Conservation (phyloP, 192 early-diverging fungal species). For the Irineochytrium annulatum region DNA sequence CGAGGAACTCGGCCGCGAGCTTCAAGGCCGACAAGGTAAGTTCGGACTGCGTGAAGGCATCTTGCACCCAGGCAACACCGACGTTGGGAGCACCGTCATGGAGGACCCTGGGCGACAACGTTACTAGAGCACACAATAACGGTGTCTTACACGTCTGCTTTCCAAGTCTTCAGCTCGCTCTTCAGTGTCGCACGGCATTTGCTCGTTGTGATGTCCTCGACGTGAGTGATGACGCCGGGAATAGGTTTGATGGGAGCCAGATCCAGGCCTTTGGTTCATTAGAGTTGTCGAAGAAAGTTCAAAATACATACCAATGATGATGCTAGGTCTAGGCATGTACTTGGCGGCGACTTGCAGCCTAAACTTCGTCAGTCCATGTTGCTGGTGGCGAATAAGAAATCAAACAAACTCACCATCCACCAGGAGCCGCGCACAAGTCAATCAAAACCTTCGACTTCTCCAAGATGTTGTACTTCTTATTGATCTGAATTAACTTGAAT, state of each 20-base stretch:
- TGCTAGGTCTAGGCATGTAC: slow-evolving; percentile 95
- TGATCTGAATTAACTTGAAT: slow-evolving; percentile 98
- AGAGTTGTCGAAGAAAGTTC: slow-evolving; percentile 1
- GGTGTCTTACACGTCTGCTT: slow-evolving; percentile 91
- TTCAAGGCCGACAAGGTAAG: slow-evolving; percentile 87
- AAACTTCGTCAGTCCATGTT: slow-evolving; percentile 6
- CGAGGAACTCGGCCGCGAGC: slow-evolving; percentile 89
- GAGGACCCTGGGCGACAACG: slow-evolving; percentile 59
- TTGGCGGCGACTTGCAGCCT: slow-evolving; percentile 93
- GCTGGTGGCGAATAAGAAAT: background rate
- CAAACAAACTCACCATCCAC: slow-evolving; percentile 72
- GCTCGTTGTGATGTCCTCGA: slow-evolving; percentile 94
- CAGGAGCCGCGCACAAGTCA: slow-evolving; percentile 98
- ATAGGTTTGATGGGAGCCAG: slow-evolving; percentile 94
- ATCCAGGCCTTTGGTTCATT: slow-evolving; percentile 64
- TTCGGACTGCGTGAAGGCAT: slow-evolving; percentile 95
- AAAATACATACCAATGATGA: slow-evolving; percentile 68
- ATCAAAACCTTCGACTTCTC: slow-evolving; percentile 82
- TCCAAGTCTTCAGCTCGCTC: slow-evolving; percentile 94
- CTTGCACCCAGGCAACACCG: slow-evolving; percentile 91
- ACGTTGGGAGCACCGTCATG: slow-evolving; percentile 99
- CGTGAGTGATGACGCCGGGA: slow-evolving; percentile 89
- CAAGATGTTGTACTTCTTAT: slow-evolving; percentile 98
- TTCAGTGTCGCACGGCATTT: slow-evolving; percentile 84
- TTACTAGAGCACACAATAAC: background rate